Evolutionary conservation across 2,329 filamentous ascomycete species (phyloP).

Genomic region (Drechslera avenae): DNA sequence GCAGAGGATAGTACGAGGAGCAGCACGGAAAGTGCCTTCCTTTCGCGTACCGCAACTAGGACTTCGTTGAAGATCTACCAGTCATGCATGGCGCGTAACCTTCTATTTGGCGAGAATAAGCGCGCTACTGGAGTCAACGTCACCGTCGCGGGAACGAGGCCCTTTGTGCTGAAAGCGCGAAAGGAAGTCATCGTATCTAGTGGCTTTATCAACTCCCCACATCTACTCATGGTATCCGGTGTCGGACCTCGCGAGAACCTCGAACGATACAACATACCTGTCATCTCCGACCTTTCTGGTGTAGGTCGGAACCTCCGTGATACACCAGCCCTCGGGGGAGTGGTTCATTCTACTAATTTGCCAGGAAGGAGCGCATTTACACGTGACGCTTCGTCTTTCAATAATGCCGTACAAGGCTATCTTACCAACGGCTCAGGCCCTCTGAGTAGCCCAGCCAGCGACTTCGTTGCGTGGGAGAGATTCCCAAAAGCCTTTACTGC

Average conservation of each 20-base stretch:
- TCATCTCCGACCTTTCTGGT: constrained; percentile 7
- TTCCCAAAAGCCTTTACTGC: constrained; percentile 2
- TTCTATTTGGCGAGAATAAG: constrained; percentile 8
- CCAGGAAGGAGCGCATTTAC: constrained; percentile 10
- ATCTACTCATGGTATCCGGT: constrained; percentile 12
- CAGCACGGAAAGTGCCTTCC: constrained; percentile 11
- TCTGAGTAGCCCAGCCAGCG: constrained; percentile 12
- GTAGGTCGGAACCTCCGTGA: constrained; percentile 11
- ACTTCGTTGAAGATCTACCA: constrained; percentile 14
- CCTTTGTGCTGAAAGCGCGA: constrained; percentile 3
- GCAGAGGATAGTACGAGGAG: constrained; percentile 10
- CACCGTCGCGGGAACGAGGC: constrained; percentile 8
- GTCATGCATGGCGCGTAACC: constrained; percentile 10
- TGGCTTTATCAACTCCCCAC: constrained; percentile 5
- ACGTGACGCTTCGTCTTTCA: constrained; percentile 3
- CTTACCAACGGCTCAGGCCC: constrained; percentile 9
- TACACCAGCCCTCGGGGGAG: constrained; percentile 4
- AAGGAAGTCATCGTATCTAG: constrained; percentile 12
- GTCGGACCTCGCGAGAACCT: constrained; percentile 8
- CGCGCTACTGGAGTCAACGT: constrained; percentile 8
- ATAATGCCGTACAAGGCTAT: constrained; percentile 3
- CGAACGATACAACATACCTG: constrained; percentile 5
- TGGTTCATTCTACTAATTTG: constrained; percentile 4
- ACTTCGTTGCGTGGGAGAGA: constrained; percentile 11
- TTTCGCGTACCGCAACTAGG: constrained; percentile 3